Base-by-base conservation (phyloP, 805 yeast species). In the Metschnikowia baotianmanensis region DNA sequence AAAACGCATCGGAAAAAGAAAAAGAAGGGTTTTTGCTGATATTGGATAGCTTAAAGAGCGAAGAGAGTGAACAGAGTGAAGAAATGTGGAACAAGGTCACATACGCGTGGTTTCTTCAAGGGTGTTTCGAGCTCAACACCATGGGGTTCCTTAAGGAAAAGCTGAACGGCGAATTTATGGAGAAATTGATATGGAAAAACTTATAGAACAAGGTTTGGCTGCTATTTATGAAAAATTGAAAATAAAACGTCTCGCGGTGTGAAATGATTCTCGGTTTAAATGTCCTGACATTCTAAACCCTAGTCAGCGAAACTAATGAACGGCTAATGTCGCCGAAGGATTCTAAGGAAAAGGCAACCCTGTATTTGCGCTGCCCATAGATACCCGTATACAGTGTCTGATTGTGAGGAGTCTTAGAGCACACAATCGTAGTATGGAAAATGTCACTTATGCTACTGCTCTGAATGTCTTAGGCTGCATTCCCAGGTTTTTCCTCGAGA, bases 61-160 rank as follows among this genome's bases (percentile, higher is more conserved):
- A 28, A 5, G 42, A 39, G 5, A 16, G 30, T 4, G 27, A 28
- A 5, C 40, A 39, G 5, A 16, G 25, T 10, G 72, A 69, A 5
- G 61, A 55, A 1, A 67, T 64, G 7, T 85, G 93, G 88, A 82
- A 82, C 32, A 75, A 77, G 45, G 52, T 82, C 34, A 64, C 80
- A 0, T 66, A 84, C 49, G 76, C 87, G 3, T 78, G 93, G 78
- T 89, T 89, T 56, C 63, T 85, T 45, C 90, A 85, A 50, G 80
- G 80, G 15, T 70, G 90, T 35, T 76, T 76, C 19, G 96, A 88
- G 55, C 67, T 89, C 43, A 77, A 79, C 43, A 65, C 76, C 47
- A 63, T 85, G 40, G 96, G 96, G 0, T 63, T 86, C 34, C 57
- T 87, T 15, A 80, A 79, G 48, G 83, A 82, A 38, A 75, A 74